Percentiles rank a stretch among this genome's conserved stretches.
phyloP scores from a whole-genome alignment of 768 basidiomycete genomes.

The Boletus pseudopeckii region DNA sequence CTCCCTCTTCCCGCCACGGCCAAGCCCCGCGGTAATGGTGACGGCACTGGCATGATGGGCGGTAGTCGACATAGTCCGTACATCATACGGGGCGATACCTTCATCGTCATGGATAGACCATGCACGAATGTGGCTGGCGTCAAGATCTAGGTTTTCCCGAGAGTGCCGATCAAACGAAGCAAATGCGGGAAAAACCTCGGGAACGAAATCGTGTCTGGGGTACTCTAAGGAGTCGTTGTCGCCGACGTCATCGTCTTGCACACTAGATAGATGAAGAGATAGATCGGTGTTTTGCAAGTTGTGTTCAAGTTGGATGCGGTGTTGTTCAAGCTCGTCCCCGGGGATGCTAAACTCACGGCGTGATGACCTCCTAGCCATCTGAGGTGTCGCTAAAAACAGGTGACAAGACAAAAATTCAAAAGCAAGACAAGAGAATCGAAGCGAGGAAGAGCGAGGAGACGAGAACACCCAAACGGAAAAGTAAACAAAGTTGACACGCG shows the following conservation, averaged over 20 bases:
- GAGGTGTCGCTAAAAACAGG: conserved; percentile 15
- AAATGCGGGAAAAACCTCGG: conserved; percentile 52
- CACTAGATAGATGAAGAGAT: conserved; percentile 66
- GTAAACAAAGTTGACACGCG: conserved; percentile 21
- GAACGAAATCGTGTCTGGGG: conserved; percentile 64
- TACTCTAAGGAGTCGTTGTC: conserved; percentile 61
- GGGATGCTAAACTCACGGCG: conserved; percentile 51
- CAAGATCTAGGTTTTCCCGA: conserved; percentile 53
- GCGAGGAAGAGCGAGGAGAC: conserved; percentile 5
- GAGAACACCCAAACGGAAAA: not conserved
- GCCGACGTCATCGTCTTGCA: conserved; percentile 38
- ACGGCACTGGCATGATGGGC: conserved; percentile 89
- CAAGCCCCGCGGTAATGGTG: conserved; percentile 80
- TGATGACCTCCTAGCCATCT: conserved; percentile 26
- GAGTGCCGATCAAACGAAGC: conserved; percentile 60
- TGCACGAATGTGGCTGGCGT: conserved; percentile 46
- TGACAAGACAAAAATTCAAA: conserved; percentile 14
- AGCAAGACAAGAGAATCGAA: conserved; percentile 7
- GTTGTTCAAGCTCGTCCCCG: conserved; percentile 71
- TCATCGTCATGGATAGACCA: conserved; percentile 70
- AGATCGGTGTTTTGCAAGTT: conserved; percentile 72
- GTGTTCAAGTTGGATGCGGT: conserved; percentile 75
- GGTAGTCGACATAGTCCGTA: conserved; percentile 73
- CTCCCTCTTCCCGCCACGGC: conserved; percentile 48
- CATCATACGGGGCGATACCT: conserved; percentile 62